Evolutionary conservation across 352 stramenopile species (phyloP), one percentile per base, ranked within the genome.

Genomic region (Labyrinthula sp.): DNA sequence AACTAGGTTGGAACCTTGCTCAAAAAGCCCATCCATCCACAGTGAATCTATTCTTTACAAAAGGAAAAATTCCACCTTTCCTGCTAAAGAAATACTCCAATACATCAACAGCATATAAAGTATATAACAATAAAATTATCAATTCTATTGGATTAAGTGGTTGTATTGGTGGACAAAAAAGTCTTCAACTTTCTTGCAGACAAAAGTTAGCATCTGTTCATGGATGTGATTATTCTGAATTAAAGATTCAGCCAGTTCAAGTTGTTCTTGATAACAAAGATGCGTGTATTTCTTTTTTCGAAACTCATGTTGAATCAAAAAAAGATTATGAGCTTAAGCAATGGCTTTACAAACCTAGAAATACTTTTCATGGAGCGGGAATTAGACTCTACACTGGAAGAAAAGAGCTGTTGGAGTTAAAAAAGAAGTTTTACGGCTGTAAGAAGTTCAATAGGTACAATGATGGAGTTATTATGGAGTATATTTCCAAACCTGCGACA

Each of bases 91-190:
- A n/a, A n/a, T n/a, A n/a, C n/a, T n/a, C n/a, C n/a, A n/a, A n/a
- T n/a, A n/a, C n/a, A n/a, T n/a, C n/a, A n/a, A n/a, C n/a, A n/a
- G n/a, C n/a, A n/a, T n/a, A n/a, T n/a, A n/a, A n/a, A n/a, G n/a
- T n/a, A n/a, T n/a, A 55, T 20, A 35, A 35, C 34, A 52, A 52
- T 21, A 31, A 52, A 54, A 52, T 52, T 31, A 31, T 52, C 4
- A 52, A 52, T 35, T 45, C 31, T 22, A 52, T 52, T 18, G 43
- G 43, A 15, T 25, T 52, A 3, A 45, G 31, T 8, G 43, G 43
- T 10, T 52, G 43, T 35, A 52, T 52, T 54, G 43, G 43, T 12
- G 43, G 43, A 12, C 22, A 31, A 1, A 52, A 52, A 25, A 15
- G 40, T 10, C 24, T 36, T 22, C 43, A 52, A 20, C 34, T 52